phyloP scores from a whole-genome alignment of 768 basidiomycete species.

The Mycena sanguinolenta region DNA sequence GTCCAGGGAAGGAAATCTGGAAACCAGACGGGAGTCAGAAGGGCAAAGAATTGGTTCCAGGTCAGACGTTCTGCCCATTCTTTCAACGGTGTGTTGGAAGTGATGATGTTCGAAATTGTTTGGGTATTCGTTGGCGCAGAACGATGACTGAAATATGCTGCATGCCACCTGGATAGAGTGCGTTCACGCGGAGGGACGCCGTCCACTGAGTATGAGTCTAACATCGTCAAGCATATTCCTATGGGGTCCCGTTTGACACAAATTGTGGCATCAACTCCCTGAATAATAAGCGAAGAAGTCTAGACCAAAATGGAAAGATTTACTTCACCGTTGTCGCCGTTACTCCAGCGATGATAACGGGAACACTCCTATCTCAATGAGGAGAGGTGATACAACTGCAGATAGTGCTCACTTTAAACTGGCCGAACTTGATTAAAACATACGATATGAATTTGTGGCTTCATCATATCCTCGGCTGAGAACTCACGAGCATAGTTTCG shows the following conservation, averaged over 20 bases:
- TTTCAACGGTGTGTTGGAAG: too few species aligned
- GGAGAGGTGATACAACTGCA: neutral
- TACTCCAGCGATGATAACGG: neutral
- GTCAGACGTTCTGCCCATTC: too few species aligned
- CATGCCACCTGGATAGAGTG: neutral
- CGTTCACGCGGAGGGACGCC: too few species aligned
- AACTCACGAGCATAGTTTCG: constrained; percentile 20
- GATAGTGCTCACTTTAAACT: constrained; percentile 15
- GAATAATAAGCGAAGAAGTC: neutral
- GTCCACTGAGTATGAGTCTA: neutral
- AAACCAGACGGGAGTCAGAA: too few species aligned
- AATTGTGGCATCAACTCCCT: constrained; percentile 12
- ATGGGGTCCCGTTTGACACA: constrained; percentile 4
- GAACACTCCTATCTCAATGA: neutral
- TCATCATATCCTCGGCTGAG: neutral
- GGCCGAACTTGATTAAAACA: constrained; percentile 5
- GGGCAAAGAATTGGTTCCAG: too few species aligned
- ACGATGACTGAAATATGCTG: neutral
- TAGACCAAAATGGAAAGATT: too few species aligned
- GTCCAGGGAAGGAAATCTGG: too few species aligned
- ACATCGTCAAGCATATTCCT: neutral
- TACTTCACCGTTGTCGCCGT: neutral
- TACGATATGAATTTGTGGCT: too few species aligned
- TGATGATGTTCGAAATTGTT: too few species aligned
- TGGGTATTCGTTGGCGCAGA: neutral